A percentile compares a stretch with the other conserved stretches of the same genome.
Evolutionary conservation across 352 stramenopile genomes (phyloP).

Genomic region (Globisporangium splendens): DNA sequence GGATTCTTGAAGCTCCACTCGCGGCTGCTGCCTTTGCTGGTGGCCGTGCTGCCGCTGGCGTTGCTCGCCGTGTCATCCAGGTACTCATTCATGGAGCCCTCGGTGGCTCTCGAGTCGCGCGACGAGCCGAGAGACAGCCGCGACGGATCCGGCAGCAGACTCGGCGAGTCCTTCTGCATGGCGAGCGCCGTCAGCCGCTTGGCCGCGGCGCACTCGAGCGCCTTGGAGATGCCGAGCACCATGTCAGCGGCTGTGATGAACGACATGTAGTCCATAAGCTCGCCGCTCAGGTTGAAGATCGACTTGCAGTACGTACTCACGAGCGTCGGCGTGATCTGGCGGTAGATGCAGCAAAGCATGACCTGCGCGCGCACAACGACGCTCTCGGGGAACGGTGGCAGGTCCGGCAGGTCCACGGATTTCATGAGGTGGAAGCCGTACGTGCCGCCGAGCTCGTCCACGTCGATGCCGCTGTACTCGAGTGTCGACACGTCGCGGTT

Average conservation of each 20-base stretch:
- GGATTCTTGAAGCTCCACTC: neutral
- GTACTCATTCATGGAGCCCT: neutral
- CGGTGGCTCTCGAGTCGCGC: neutral
- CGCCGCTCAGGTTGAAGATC: slow-evolving; percentile 13
- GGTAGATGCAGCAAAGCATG: slow-evolving; percentile 13
- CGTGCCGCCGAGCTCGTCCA: slow-evolving; percentile 26
- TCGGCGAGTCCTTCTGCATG: neutral
- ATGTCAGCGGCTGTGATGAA: slow-evolving; percentile 8
- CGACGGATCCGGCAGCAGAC: neutral
- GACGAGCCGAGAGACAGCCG: neutral
- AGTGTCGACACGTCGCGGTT: slow-evolving; percentile 46
- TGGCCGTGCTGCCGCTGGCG: slow-evolving; percentile 5
- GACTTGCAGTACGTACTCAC: slow-evolving; percentile 10
- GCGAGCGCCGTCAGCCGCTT: slow-evolving; percentile 16
- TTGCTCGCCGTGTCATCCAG: neutral
- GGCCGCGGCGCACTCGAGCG: slow-evolving; percentile 12
- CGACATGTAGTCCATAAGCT: slow-evolving; percentile 9
- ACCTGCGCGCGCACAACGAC: slow-evolving; percentile 11
- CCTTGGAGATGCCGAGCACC: slow-evolving; percentile 14
- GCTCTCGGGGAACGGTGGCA: neutral
- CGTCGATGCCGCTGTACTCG: slow-evolving; percentile 36
- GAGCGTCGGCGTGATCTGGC: slow-evolving; percentile 7
- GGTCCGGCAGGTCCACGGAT: slow-evolving; percentile 4
- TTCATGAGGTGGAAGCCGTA: slow-evolving; percentile 29
- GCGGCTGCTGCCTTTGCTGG: neutral